These are phyloP conservation scores for Vigna mungo DNA, from an alignment of 306 rosid species.

Conservation along the genomic window DNA sequence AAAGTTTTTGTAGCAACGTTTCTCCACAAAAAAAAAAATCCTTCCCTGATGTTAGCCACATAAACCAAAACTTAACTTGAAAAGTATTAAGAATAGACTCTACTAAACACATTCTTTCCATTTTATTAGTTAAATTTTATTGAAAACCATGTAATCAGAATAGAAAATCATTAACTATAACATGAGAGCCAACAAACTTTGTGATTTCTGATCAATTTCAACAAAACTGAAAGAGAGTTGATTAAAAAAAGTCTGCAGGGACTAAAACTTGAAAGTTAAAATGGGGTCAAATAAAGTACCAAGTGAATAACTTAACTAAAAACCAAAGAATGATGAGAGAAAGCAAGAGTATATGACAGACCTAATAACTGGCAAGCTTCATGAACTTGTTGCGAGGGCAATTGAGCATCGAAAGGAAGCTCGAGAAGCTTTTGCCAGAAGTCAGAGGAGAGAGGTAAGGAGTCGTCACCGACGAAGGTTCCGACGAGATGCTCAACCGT, in stretches of 20 bases:
- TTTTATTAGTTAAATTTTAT: not conserved
- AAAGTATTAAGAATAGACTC: not conserved
- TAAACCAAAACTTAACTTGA: not conserved
- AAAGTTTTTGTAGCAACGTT: not conserved
- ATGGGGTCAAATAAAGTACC: not conserved
- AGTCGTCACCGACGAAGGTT: constrained; percentile 68
- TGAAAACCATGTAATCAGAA: no score
- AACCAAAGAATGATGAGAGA: not conserved
- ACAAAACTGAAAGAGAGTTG: no score
- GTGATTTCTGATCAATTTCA: no score
- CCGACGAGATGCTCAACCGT: constrained; percentile 75
- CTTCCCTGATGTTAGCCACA: not conserved
- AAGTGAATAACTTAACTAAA: not conserved
- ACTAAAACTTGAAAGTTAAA: no score
- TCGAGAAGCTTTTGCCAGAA: constrained; percentile 84
- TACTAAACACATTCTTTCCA: not conserved
- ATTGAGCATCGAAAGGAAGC: constrained; percentile 65
- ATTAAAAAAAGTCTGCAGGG: no score
- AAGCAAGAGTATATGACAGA: constrained; percentile 40
- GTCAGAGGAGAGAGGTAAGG: constrained; percentile 78
- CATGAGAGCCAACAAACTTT: no score
- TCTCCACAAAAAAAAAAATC: not conserved
- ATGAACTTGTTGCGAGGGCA: constrained; percentile 67
- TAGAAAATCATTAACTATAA: no score
- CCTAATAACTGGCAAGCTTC: constrained; percentile 80